Conservation (phyloP, 371 early-diverging fungal species). For the Syncephalastrum monosporum region DNA sequence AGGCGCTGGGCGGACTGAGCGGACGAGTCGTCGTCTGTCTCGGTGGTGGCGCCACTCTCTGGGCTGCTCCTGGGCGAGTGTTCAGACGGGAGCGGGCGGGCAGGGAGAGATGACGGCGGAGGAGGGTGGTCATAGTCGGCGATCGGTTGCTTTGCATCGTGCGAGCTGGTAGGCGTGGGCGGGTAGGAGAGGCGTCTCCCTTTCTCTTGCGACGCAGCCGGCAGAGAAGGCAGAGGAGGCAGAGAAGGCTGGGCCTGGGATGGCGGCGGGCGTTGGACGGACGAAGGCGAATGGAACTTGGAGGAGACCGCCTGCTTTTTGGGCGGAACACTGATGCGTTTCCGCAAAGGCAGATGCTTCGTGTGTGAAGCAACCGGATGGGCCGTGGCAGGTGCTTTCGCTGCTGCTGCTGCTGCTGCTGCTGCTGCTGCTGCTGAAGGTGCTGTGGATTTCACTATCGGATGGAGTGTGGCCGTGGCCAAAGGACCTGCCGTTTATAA, state of each 20-base stretch:
- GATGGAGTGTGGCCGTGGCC: no score
- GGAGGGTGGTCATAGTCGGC: conserved; percentile 7
- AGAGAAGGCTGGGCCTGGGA: conserved; percentile 6
- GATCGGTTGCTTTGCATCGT: conserved; percentile 7
- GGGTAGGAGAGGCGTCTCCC: conserved; percentile 13
- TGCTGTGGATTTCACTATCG: no score
- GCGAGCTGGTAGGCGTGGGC: conserved; percentile 15
- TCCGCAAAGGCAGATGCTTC: conserved; percentile 28
- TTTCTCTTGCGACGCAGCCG: conserved; percentile 7
- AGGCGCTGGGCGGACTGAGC: neutral
- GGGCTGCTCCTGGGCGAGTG: neutral
- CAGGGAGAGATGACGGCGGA: neutral
- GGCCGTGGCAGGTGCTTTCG: no score
- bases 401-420: no score
- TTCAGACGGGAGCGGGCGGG: no score
- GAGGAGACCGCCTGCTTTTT: conserved; percentile 4
- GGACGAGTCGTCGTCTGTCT: conserved; percentile 17
- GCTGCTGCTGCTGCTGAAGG: no score
- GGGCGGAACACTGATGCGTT: conserved; percentile 20
- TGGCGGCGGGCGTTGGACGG: conserved; percentile 4
- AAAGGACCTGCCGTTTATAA: no score
- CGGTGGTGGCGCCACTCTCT: conserved; percentile 15
- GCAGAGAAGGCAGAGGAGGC: neutral
- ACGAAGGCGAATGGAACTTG: conserved; percentile 1
- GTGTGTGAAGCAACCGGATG: conserved; percentile 2